phyloP scores from a whole-genome alignment of 164 flowering plant genomes.

The Protea cynaroides region DNA sequence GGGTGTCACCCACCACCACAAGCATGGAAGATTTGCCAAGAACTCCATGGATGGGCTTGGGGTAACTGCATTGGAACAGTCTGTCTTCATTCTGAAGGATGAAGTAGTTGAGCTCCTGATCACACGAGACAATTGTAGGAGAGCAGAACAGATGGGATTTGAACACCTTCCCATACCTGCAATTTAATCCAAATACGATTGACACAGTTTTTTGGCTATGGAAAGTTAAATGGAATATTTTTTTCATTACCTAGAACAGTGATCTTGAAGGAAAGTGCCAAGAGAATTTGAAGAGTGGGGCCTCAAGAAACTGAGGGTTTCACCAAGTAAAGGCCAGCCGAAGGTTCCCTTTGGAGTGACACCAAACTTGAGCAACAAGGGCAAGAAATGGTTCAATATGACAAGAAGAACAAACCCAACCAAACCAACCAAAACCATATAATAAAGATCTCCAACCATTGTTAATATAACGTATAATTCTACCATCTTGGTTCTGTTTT shows the following conservation, averaged over 20 bases:
- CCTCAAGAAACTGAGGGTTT: constrained; percentile 46
- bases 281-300: constrained; percentile 50
- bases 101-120: constrained; percentile 52
- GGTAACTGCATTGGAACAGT: constrained; percentile 58
- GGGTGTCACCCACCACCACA: constrained; percentile 55
- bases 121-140: constrained; percentile 64
- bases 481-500: neutral
- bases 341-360: constrained; percentile 40
- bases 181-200: constrained; percentile 6
- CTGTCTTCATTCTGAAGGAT: constrained; percentile 67
- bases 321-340: constrained; percentile 68
- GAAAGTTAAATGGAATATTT: too few species aligned
- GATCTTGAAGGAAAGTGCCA: constrained; percentile 44
- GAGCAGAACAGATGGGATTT: constrained; percentile 53
- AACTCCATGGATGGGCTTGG: constrained; percentile 53
- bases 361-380: constrained; percentile 30
- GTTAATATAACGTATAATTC: neutral
- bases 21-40: constrained; percentile 59
- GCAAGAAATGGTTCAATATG: constrained; percentile 40
- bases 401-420: constrained; percentile 23
- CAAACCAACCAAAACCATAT: constrained; percentile 16
- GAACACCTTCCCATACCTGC: constrained; percentile 74
- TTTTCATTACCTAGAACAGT: constrained; percentile 33
- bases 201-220: too few species aligned
- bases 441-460: constrained; percentile 19